These are phyloP conservation scores for Eimeria maxima DNA, from an alignment of 169 alveolate genomes.

Conservation along the genomic window DNA sequence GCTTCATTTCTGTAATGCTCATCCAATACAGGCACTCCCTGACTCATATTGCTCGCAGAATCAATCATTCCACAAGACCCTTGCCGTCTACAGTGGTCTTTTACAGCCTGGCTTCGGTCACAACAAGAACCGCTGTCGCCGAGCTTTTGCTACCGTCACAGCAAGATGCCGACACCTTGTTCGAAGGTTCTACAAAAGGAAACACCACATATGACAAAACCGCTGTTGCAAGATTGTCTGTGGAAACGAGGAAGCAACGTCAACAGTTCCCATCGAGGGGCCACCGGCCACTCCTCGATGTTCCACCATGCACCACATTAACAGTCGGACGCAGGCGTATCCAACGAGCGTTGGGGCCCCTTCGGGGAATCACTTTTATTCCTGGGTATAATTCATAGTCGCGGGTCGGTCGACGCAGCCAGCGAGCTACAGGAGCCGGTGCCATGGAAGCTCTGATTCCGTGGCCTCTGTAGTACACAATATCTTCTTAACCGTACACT, in stretches of 20 bases:
- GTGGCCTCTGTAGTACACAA: background rate
- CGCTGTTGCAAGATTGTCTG: background rate
- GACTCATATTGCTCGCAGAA: background rate
- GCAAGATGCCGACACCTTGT: background rate
- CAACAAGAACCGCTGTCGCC: background rate
- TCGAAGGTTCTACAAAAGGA: background rate
- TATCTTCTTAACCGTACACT: background rate
- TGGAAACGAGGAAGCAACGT: background rate
- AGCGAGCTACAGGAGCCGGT: constrained; percentile 40
- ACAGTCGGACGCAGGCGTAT: background rate
- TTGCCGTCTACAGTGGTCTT: background rate
- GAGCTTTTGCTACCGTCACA: background rate
- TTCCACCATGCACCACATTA: background rate
- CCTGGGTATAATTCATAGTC: background rate
- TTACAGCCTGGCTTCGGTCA: background rate
- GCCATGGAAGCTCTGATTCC: background rate
- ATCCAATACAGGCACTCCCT: background rate
- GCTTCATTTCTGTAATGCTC: background rate
- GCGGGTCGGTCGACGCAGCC: background rate
- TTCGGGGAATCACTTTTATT: background rate
- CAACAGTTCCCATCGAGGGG: background rate
- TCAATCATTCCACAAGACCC: background rate
- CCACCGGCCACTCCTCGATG: background rate
- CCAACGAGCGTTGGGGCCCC: background rate
- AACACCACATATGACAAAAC: background rate